Percentiles rank a stretch among this genome's conserved stretches.
Evolutionary conservation across 495 filamentous ascomycete genomes (phyloP).

Genomic region (Neurospora tetrasperma): DNA sequence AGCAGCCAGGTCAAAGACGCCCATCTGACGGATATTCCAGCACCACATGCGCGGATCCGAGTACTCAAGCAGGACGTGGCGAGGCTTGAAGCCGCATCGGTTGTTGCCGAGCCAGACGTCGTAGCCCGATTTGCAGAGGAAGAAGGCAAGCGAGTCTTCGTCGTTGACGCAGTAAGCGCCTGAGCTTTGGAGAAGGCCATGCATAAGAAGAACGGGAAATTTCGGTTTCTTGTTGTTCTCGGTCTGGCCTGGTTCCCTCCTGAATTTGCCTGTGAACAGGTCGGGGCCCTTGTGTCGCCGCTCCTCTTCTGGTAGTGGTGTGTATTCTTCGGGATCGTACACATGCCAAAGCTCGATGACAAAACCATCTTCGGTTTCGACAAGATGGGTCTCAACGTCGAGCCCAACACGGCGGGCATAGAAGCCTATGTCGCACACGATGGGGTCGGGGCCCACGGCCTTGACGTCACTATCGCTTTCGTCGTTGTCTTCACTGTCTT

Average conservation of each 20-base stretch:
- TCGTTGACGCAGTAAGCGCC: constrained; percentile 89
- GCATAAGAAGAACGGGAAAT: constrained; percentile 83
- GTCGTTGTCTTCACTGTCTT: constrained; percentile 30
- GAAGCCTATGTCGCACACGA: constrained; percentile 72
- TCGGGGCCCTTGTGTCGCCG: constrained; percentile 33
- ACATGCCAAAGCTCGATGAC: constrained; percentile 83
- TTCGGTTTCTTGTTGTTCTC: constrained; percentile 42
- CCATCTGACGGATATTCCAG: constrained; percentile 95
- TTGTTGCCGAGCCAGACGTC: constrained; percentile 97
- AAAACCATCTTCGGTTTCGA: constrained; percentile 93
- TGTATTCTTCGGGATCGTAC: constrained; percentile 72
- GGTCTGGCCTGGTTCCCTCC: constrained; percentile 5
- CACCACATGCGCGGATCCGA: constrained; percentile 90
- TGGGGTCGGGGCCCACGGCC: constrained; percentile 69
- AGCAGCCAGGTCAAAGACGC: constrained; percentile 80
- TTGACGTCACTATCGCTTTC: constrained; percentile 40
- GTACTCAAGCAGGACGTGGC: constrained; percentile 59
- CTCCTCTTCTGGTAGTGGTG: constrained; percentile 27
- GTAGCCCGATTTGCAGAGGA: constrained; percentile 82
- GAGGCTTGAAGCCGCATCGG: constrained; percentile 73
- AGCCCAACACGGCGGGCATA: constrained; percentile 85
- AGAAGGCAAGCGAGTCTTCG: constrained; percentile 84
- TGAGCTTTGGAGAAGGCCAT: constrained; percentile 77
- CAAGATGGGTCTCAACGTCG: constrained; percentile 71
- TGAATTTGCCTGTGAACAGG: constrained; percentile 20